Percentiles rank a stretch among this genome's conserved stretches.
phyloP scores from a whole-genome alignment of 306 rosid genomes.

The Cajanus cajan region DNA sequence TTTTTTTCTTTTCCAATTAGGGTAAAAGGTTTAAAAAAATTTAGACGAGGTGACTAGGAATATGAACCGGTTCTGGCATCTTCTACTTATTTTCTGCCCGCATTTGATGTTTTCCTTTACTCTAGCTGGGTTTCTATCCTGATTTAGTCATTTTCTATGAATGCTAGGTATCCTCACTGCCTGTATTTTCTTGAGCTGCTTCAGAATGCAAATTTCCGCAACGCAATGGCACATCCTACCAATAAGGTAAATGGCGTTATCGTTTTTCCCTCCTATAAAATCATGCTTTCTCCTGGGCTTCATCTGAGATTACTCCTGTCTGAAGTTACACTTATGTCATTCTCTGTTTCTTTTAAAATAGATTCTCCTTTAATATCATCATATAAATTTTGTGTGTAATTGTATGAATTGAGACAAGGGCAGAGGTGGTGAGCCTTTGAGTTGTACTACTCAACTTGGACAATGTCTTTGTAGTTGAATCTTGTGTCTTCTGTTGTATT shows the following conservation, averaged over 20 bases:
- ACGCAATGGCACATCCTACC: slow-evolving; percentile 96
- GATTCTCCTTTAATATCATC: not conserved
- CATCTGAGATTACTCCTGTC: slow-evolving; percentile 6
- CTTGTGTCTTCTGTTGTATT: not conserved
- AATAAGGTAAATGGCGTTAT: slow-evolving; percentile 58
- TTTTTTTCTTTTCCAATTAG: not conserved
- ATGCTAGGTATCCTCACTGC: slow-evolving; percentile 91
- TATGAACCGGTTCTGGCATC: slow-evolving; percentile 1
- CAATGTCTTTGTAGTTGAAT: not conserved
- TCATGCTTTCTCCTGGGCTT: not conserved
- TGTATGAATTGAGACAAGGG: not conserved
- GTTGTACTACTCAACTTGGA: not conserved
- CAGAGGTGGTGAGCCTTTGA: not conserved
- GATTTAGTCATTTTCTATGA: not conserved
- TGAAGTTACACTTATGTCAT: not conserved
- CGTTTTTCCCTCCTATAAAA: slow-evolving; percentile 1
- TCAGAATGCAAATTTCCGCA: slow-evolving; percentile 84
- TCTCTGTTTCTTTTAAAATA: not conserved
- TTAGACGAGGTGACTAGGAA: not conserved
- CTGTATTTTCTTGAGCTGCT: slow-evolving; percentile 91
- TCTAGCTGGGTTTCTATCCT: slow-evolving; percentile 4
- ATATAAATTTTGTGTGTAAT: not conserved
- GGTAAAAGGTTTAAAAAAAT: not conserved
- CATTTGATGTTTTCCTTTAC: not conserved
- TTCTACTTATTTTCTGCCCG: not conserved